Base-by-base conservation (phyloP, 1,139 yeast genomes). In the Yamadazyma blattariae region DNA sequence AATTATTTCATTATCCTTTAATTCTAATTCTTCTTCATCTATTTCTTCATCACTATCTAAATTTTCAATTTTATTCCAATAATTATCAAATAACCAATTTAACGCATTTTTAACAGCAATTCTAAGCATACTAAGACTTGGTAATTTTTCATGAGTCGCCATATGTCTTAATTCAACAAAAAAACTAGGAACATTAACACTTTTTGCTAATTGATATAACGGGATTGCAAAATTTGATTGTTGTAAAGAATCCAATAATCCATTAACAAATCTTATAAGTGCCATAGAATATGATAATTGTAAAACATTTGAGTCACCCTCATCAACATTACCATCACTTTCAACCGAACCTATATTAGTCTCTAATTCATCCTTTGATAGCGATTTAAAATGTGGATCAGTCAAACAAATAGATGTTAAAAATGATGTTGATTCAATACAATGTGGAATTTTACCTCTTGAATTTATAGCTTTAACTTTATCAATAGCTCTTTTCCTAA, bases 111-210 rank as follows among this genome's bases (percentile, higher is more conserved):
- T 51, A 5, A 79, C 62, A 5, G 82, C 77, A 21, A 66, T 56
- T 27, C 95, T 66, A 16, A 92, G 67, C 59, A 85, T 69, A 30
- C 73, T 78, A 28, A 88, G 50, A 25, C 84, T 71, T 0, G 97
- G 97, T 16, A 92, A 59, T 12, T 66, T 71, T 47, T 92, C 97
- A 56, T 94, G 99, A 0, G 98, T 92, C 5, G 95, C 92, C 55
- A 79, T 76, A 56, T 94, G 98, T 42, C 99, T 67, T 27, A 89
- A 54, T 53, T 94, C 98, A 0, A 94, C 98, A 59, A 94, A 89
- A 51, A 76, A 77, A 24, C 83, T 72, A 0, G 98, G 97, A 16
- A 94, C 62, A 1, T 77, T 76, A 16, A 87, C 61, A 27, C 74
- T 71, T 35, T 67, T 74, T 0, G 98, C 98, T 22, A 92, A 60